A percentile compares a stretch with the other conserved stretches of the same genome.
Evolutionary conservation across 805 yeast species (phyloP).

Genomic region (Metschnikowia aberdeeniae): DNA sequence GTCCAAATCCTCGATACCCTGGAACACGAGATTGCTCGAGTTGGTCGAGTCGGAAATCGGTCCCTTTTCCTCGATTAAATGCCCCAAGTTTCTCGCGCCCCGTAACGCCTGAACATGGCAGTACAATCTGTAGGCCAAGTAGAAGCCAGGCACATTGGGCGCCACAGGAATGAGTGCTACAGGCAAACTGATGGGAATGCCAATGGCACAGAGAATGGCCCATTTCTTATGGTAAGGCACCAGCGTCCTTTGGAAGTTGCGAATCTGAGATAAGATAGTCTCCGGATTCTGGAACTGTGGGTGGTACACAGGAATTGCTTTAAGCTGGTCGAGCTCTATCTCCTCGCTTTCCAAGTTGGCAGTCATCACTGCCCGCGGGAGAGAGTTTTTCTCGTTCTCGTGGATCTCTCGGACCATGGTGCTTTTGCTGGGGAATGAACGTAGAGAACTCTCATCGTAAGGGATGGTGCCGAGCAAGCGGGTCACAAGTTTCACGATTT

Average conservation of each 20-base stretch:
- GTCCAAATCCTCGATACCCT: conserved; percentile 15
- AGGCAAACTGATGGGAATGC: conserved; percentile 77
- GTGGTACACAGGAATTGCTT: conserved; percentile 40
- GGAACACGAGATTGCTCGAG: conserved; percentile 12
- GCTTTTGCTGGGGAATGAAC: conserved; percentile 68
- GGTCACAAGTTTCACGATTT: conserved; percentile 52
- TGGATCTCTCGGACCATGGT: conserved; percentile 51
- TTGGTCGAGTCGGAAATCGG: conserved; percentile 14
- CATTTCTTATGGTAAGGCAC: conserved; percentile 52
- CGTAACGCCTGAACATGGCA: conserved; percentile 76
- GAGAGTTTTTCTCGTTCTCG: conserved; percentile 17
- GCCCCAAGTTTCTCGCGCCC: conserved; percentile 67
- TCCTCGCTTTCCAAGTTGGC: conserved; percentile 10
- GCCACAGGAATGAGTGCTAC: conserved; percentile 76
- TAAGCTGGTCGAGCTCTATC: conserved; percentile 28
- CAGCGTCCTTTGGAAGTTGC: conserved; percentile 41
- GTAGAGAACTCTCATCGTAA: conserved; percentile 74
- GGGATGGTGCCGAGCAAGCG: conserved; percentile 59
- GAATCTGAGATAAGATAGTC: conserved; percentile 37
- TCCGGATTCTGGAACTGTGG: conserved; percentile 32
- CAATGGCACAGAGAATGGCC: conserved; percentile 49
- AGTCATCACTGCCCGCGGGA: conserved; percentile 14
- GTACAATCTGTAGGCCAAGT: conserved; percentile 73
- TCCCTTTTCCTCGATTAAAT: conserved; percentile 40
- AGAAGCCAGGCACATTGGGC: conserved; percentile 92